Evolutionary conservation across 371 early-diverging fungal genomes (phyloP), one percentile per base, ranked within the genome.

Genomic region (Sporodiniella umbellata): DNA sequence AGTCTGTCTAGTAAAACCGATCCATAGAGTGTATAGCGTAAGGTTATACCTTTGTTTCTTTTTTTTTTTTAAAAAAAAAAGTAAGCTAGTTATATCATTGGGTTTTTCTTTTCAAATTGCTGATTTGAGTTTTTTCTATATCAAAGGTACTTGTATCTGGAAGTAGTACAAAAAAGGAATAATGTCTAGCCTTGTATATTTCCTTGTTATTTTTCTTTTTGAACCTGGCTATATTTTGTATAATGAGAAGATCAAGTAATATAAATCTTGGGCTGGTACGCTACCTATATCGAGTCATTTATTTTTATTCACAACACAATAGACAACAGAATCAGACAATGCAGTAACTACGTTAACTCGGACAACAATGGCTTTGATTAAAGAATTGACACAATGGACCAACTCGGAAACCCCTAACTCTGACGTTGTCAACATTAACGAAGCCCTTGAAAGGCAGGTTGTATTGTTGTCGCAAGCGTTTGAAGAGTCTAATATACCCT

Each of bases 381-480:
- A 84, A 50, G 75, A 77, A 2, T 65, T 84, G 43, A 81, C 80
- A 3, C 66, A 65, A 17, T 84, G 84, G 84, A 74, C 81, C 8
- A 64, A 62, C 24, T 53, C 66, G 18, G 72, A 68, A 40, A 56
- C 64, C 19, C 63, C 66, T 12, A 78, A 75, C 25, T 55, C 58
- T 5, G 71, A 81, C 30, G 79, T 84, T 23, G 70, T 74, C 23
- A 81, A 82, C 15, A 70, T 79, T 47, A 77, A 79, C 40, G 74
- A 79, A 7, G 70, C 78, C 17, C 66, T 84, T 2, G 78, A 75
- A 22, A 68, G 60, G 7, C 82, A 84, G 49, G 78, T 84, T 52
- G 66, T 75, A 51, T 45, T 62, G 2, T 82, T 79, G 7, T 64
- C 78, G 21, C 79, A 79, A 52, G 64, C 78, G 4, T 84, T 84